These are phyloP conservation scores for Neonectria punicea DNA, from an alignment of 2,329 filamentous ascomycete species.

Conservation along the genomic window DNA sequence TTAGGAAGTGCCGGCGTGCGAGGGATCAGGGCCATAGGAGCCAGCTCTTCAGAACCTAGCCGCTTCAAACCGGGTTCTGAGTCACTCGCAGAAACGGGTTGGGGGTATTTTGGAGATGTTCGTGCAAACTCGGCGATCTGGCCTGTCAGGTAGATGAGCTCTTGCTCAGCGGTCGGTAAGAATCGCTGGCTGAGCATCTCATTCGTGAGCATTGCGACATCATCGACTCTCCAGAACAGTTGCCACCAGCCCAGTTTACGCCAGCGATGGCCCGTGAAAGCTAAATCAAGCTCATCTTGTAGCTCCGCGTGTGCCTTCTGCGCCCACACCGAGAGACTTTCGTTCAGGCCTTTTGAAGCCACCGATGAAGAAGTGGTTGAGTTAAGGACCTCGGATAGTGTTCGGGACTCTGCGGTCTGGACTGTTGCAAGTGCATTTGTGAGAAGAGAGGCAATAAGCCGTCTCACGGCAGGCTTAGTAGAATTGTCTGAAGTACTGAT, in stretches of 20 bases:
- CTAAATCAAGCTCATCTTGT: constrained; percentile 79
- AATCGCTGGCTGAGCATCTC: constrained; percentile 83
- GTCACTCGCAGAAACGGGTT: constrained; percentile 45
- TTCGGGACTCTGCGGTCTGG: constrained; percentile 57
- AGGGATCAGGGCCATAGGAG: constrained; percentile 38
- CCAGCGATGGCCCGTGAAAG: constrained; percentile 82
- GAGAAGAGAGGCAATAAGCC: constrained; percentile 75
- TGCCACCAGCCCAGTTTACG: constrained; percentile 91
- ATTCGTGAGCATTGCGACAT: constrained; percentile 83
- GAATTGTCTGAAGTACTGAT: constrained; percentile 52
- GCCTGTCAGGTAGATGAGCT: constrained; percentile 84
- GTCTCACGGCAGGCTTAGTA: constrained; percentile 74
- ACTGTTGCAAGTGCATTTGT: constrained; percentile 63
- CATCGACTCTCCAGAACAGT: constrained; percentile 93
- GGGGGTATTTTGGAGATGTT: constrained; percentile 46
- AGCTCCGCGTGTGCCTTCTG: constrained; percentile 85
- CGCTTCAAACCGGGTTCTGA: constrained; percentile 25
- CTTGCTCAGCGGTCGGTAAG: constrained; percentile 80
- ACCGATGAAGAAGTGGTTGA: constrained; percentile 48
- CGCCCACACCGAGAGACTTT: constrained; percentile 76
- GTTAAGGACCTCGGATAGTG: constrained; percentile 48
- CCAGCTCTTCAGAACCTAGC: constrained; percentile 41
- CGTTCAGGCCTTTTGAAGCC: constrained; percentile 60
- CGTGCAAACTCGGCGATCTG: constrained; percentile 68
- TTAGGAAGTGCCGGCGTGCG: constrained; percentile 49